Percentiles rank a stretch among this genome's conserved stretches.
Evolutionary conservation across 495 filamentous ascomycete genomes (phyloP).

Genomic region (Trichoderma virens): DNA sequence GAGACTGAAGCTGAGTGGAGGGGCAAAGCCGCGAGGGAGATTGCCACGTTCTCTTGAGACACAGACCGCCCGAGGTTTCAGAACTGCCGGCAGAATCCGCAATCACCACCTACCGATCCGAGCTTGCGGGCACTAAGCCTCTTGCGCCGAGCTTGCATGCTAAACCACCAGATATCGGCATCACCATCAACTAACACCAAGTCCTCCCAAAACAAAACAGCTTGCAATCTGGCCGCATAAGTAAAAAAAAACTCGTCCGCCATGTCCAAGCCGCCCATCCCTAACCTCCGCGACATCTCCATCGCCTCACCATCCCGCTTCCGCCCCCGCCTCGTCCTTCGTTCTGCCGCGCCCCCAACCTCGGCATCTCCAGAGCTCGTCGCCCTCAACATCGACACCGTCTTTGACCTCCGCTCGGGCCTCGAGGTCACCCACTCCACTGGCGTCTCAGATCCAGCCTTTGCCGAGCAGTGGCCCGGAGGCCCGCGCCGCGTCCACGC

Average conservation of each 20-base stretch:
- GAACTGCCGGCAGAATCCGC: background rate
- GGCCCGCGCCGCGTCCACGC: constrained; percentile 45
- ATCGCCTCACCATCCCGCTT: constrained; percentile 17
- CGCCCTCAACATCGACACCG: constrained; percentile 47
- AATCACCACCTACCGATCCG: no score
- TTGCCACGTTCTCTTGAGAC: background rate
- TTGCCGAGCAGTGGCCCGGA: constrained; percentile 31
- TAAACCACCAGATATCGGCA: no score
- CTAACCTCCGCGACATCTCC: constrained; percentile 1
- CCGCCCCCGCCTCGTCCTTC: constrained; percentile 43
- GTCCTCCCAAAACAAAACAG: no score
- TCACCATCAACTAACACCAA: no score
- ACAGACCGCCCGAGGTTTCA: background rate
- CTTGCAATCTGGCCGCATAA: background rate
- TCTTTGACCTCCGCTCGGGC: constrained; percentile 60
- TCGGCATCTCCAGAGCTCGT: constrained; percentile 43
- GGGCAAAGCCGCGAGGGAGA: background rate
- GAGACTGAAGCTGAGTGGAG: background rate
- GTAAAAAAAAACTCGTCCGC: background rate
- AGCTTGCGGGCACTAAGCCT: no score
- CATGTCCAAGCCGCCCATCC: background rate
- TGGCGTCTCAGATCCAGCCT: constrained; percentile 20
- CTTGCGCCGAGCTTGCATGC: no score
- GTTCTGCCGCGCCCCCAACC: constrained; percentile 48
- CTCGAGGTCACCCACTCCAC: constrained; percentile 37